Base-by-base conservation (phyloP, 129 eudicot species). In the carrot (Daucus carota) region DNA sequence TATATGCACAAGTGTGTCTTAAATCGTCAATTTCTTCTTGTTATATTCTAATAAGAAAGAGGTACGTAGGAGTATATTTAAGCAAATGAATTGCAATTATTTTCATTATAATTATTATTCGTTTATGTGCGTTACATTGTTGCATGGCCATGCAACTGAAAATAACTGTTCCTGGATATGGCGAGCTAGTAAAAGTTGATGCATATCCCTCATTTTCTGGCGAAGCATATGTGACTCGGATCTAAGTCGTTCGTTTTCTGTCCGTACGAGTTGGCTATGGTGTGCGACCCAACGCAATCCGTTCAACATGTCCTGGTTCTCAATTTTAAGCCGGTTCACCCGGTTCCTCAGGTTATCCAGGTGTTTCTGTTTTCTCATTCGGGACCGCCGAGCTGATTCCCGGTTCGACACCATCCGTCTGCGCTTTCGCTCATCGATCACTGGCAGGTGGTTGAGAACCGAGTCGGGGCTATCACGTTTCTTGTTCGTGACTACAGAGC, bases 381-480 rank as follows among this genome's bases (percentile, higher is more conserved):
- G 87, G 9, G 98, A 92, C 74, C 98, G 81, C 68, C 98, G 71
- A 16, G 98, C 98, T 2, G 98, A 93, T 76, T 90, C 96, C 76
- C 98, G 90, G 92, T 93, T 93, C 15, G 98, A 93, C 72, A 93
- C 62, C 98, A 88, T 93, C 15, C 98, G 89, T 81, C 88, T 87
- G 31, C 86, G 83, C 84, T 90, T 93, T 16, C 94, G 85, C 31
- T 93, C 98, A 26, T 90, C 96, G 22, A 76, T 41, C 3, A 66
- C 40, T 4, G 36, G 43, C 13, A 29, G 75, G 5, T 81, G 86
- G 68, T 80, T 84, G 0, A 88, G 87, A 28, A 84, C 83, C 72
- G 88, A 84, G 50, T 50, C 78, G 3, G 74, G 46, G 24, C 20
- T 24, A 13, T 0, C 41, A 28, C 74, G 34, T 66, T 70, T 31